phyloP scores from a whole-genome alignment of 352 stramenopile genomes.

The Blastocystis sp. region DNA sequence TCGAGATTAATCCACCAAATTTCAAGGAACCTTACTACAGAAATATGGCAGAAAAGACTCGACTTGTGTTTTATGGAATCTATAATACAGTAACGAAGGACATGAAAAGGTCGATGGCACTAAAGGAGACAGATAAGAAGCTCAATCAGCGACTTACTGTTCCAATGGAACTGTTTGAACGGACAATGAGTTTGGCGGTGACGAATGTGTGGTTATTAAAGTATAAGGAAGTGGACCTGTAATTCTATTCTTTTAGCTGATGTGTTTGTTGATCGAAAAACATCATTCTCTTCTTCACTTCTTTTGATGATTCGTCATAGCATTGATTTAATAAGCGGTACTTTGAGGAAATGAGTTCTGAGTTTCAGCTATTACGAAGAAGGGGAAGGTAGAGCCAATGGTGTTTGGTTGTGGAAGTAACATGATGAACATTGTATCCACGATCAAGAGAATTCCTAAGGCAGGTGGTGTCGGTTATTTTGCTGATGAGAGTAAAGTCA shows the following conservation, averaged over 20 bases:
- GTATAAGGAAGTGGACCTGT: slow-evolving; percentile 28
- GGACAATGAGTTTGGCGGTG: neutral
- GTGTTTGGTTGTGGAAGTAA: slow-evolving; percentile 55
- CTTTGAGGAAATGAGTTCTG: neutral
- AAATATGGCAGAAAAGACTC: slow-evolving; percentile 31
- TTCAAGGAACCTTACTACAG: slow-evolving; percentile 50
- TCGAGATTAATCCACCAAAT: slow-evolving; percentile 54
- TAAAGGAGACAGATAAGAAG: slow-evolving; percentile 20
- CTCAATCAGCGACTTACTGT: slow-evolving; percentile 55
- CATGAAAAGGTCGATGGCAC: slow-evolving; percentile 33
- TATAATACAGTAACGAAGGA: slow-evolving; percentile 20
- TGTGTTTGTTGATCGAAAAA: neutral
- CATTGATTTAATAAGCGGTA: slow-evolving; percentile 57
- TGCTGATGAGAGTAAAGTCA: slow-evolving; percentile 58
- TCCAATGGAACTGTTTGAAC: slow-evolving; percentile 8
- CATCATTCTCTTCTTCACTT: neutral
- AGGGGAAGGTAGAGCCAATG: slow-evolving; percentile 2
- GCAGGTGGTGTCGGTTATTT: slow-evolving; percentile 55
- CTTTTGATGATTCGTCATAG: slow-evolving; percentile 48
- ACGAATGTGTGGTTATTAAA: slow-evolving; percentile 48
- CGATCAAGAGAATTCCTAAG: slow-evolving; percentile 50
- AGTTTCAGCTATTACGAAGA: slow-evolving; percentile 51
- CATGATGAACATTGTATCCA: slow-evolving; percentile 59
- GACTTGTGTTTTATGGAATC: slow-evolving; percentile 42
- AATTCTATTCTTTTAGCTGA: neutral